Evolutionary conservation across 2,329 filamentous ascomycete genomes (phyloP), one percentile per base, ranked within the genome.

Genomic region (Mycocentrospora acerina): DNA sequence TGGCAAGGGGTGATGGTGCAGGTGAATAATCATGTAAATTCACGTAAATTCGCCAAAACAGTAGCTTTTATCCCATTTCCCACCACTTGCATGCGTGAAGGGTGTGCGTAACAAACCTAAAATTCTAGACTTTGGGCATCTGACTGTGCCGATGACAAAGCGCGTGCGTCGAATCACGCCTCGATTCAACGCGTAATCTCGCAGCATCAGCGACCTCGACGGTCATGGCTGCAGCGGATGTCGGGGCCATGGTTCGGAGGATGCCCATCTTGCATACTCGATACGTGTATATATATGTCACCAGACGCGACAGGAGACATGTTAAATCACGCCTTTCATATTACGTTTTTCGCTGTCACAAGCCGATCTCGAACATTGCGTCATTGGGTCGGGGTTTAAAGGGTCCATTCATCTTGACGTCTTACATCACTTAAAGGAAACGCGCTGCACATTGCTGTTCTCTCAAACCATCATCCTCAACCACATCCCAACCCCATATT

Each of bases 341-440:
- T n/a, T 31, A 42, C 22, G 35, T 14, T 22, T 22, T 22, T 22
- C 19, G 19, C 19, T 6, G 9, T 22, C 19, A 22, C 19, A 22
- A 22, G 19, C 19, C 35, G 33, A 50, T 52, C 46, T 51, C 19
- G 17, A 48, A 30, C 32, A 55, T 55, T 54, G 44, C 55, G 49
- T 57, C 50, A 54, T 57, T 22, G 31, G 19, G 9, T 9, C 19
- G 9, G n/a, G n/a, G n/a, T n/a, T n/a, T 22, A 5, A 22, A 29
- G n/a, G 19, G 27, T 34, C 29, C 33, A 33, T 13, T 31, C 14
- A 35, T 13, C 40, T 46, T 55, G 53, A 61, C 56, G 51, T 62
- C 51, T 51, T 51, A 36, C 30, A 52, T 11, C 13, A 13, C 12
- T 34, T 11, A 27, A 27, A 5, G 4, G n/a, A 12, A 12, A 6